Evolutionary conservation across 345 rosid species (phyloP).

Genomic region (Camelina neglecta): DNA sequence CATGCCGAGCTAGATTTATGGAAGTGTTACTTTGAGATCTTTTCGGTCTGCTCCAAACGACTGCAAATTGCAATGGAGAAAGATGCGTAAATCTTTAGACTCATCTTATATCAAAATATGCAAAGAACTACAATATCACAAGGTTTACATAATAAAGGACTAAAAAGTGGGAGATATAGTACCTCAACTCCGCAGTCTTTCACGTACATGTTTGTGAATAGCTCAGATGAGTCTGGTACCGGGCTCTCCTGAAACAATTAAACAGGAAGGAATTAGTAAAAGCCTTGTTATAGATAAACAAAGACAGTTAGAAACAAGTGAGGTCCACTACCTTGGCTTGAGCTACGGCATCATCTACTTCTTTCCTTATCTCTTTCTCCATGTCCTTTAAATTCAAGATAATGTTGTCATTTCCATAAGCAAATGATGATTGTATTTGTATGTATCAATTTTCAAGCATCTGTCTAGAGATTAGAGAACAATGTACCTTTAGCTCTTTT

Average conservation of each 20-base stretch:
- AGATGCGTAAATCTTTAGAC: slow-evolving; percentile 8
- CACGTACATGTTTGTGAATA: slow-evolving; percentile 76
- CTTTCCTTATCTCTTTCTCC: slow-evolving; percentile 88
- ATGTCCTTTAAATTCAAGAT: slow-evolving; percentile 63
- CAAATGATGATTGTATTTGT: slow-evolving; percentile 10
- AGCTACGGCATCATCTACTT: slow-evolving; percentile 92
- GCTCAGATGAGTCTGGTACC: slow-evolving; percentile 85
- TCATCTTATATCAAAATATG: not conserved
- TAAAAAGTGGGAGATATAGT: slow-evolving; percentile 28
- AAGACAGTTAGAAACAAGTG: slow-evolving; percentile 12
- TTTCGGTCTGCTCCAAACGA: slow-evolving; percentile 90
- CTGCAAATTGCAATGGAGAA: slow-evolving; percentile 47
- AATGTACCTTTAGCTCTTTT: slow-evolving; percentile 89
- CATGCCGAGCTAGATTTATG: slow-evolving; percentile 39
- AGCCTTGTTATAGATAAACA: not conserved
- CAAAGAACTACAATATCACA: not conserved
- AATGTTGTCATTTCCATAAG: slow-evolving; percentile 1
- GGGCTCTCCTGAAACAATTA: slow-evolving; percentile 78
- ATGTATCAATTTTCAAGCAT: not conserved
- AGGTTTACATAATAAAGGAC: not conserved
- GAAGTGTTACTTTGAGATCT: slow-evolving; percentile 74
- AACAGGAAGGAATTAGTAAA: not conserved
- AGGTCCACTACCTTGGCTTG: slow-evolving; percentile 73
- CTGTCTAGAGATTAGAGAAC: not conserved
- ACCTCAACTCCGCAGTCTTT: slow-evolving; percentile 88